Percentiles rank a stretch among this genome's conserved stretches.
These are phyloP conservation scores for Hypoxylon sp. DNA, from an alignment of 2,329 filamentous ascomycete genomes.

Conservation along the genomic window DNA sequence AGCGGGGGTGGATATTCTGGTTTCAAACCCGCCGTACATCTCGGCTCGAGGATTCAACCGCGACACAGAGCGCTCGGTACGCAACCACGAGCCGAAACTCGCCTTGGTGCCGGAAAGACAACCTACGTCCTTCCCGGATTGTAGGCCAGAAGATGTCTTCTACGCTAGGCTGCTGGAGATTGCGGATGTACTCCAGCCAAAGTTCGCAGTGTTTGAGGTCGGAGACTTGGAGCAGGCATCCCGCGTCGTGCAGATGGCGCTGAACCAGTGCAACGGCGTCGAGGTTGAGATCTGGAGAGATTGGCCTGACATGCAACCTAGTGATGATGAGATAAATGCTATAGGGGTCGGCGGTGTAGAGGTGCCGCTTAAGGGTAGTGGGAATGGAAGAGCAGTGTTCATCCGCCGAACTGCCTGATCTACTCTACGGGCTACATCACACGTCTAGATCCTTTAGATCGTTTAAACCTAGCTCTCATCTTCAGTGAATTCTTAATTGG, in stretches of 20 bases:
- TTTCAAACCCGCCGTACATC: conserved; percentile 94
- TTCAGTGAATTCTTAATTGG: background rate
- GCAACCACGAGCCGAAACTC: conserved; percentile 82
- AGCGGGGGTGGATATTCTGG: conserved; percentile 72
- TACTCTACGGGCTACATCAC: background rate
- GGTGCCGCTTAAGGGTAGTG: conserved; percentile 63
- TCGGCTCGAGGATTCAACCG: conserved; percentile 74
- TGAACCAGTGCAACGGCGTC: conserved; percentile 52
- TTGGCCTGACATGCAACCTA: conserved; percentile 64
- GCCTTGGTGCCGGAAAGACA: conserved; percentile 75
- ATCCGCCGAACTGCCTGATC: conserved; percentile 33
- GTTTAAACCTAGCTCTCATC: background rate
- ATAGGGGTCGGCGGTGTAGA: conserved; percentile 46
- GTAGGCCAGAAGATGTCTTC: conserved; percentile 68
- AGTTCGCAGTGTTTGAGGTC: conserved; percentile 77
- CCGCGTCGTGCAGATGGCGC: conserved; percentile 70
- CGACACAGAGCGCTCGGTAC: conserved; percentile 80
- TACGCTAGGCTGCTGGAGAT: conserved; percentile 76
- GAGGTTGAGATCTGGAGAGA: conserved; percentile 80
- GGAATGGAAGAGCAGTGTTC: conserved; percentile 64
- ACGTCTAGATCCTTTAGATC: background rate
- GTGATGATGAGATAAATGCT: conserved; percentile 48
- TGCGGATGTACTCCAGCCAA: conserved; percentile 64
- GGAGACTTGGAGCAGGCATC: conserved; percentile 77
- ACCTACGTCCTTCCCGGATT: conserved; percentile 25